Percentiles rank a stretch among this genome's conserved stretches.
Evolutionary conservation across 352 stramenopile genomes (phyloP).

Genomic region (Phytopythium cucurbitacearum): DNA sequence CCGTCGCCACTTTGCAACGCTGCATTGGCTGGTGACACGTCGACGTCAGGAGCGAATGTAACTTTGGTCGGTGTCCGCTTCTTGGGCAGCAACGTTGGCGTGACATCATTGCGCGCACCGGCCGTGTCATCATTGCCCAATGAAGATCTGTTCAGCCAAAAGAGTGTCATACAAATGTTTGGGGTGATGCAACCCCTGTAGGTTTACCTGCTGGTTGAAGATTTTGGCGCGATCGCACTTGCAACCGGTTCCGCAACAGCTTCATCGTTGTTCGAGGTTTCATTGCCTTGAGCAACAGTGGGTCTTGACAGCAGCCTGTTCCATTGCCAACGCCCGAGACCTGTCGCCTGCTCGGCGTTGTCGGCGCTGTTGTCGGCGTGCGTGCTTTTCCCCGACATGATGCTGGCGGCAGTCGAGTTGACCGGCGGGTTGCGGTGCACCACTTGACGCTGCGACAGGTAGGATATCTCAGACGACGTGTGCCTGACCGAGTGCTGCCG

Average conservation of each 20-base stretch:
- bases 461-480: constrained; percentile 65
- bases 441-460: constrained; percentile 76
- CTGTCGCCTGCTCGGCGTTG: constrained; percentile 21
- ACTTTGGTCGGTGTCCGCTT: constrained; percentile 12
- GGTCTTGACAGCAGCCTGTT: constrained; percentile 46
- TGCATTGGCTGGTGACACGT: background rate
- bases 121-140: constrained; percentile 2
- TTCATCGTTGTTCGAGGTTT: constrained; percentile 12
- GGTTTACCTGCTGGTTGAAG: too few relatives aligned
- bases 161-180: constrained; percentile 21
- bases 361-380: constrained; percentile 29
- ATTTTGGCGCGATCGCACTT: too few relatives aligned
- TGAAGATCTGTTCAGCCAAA: constrained; percentile 21
- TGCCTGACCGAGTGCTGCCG: constrained; percentile 43
- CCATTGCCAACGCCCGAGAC: constrained; percentile 67
- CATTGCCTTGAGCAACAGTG: constrained; percentile 5
- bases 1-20: background rate
- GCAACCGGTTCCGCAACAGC: constrained; percentile 1
- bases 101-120: constrained; percentile 3
- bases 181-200: constrained; percentile 16
- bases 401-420: constrained; percentile 13
- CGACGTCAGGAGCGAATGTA: constrained; percentile 14
- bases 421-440: constrained; percentile 69
- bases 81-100: constrained; percentile 6
- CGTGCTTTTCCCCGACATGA: constrained; percentile 18